Conservation (phyloP, 1,139 yeast species). For the Geotrichum candidum region DNA sequence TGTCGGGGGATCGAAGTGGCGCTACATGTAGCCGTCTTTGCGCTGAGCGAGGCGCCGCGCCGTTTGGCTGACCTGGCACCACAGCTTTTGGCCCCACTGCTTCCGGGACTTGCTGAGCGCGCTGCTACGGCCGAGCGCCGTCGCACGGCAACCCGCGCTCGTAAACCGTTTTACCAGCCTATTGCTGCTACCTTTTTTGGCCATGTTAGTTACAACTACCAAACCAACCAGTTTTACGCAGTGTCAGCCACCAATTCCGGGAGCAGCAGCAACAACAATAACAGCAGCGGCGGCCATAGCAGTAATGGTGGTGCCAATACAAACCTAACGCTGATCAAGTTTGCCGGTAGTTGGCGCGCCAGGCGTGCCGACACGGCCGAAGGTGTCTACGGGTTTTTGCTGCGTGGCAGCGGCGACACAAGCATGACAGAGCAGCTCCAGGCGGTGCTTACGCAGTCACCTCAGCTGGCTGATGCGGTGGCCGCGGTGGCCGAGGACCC, state of each 20-base stretch:
- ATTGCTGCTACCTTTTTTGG: not conserved
- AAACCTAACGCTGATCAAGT: not conserved
- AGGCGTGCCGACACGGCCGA: not conserved
- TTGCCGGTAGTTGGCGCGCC: not conserved
- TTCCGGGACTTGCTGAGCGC: not conserved
- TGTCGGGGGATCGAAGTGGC: not conserved
- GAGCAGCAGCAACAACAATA: not conserved
- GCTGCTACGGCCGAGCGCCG: not conserved
- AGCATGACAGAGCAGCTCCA: not conserved
- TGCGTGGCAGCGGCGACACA: not conserved
- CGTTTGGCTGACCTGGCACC: not conserved
- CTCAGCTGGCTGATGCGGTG: not conserved
- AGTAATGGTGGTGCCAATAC: not conserved
- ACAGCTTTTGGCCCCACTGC: not conserved
- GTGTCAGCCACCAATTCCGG: not conserved
- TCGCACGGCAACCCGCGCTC: not conserved
- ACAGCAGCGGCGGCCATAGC: not conserved
- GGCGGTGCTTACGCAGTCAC: not conserved
- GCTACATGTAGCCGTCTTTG: not conserved
- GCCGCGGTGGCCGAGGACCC: not conserved
- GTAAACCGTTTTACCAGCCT: constrained; percentile 1
- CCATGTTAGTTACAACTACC: not conserved
- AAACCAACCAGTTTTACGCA: not conserved
- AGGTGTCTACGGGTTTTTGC: not conserved
- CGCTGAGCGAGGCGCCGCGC: not conserved